Percentiles rank a stretch among this genome's conserved stretches.
Evolutionary conservation across 164 flowering plant species (phyloP).

Genomic region (Santalum album): DNA sequence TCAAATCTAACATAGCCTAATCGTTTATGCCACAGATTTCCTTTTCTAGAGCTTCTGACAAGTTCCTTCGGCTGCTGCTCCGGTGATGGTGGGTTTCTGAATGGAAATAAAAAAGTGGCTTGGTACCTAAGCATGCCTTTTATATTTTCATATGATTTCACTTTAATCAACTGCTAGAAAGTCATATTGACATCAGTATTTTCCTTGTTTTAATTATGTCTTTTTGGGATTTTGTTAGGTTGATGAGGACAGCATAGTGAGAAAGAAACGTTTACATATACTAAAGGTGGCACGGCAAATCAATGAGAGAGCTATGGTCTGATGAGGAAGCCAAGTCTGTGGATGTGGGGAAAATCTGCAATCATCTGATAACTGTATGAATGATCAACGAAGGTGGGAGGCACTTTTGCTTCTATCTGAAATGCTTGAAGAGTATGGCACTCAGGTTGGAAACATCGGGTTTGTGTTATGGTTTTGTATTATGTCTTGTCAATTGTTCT

Average conservation of each 20-base stretch:
- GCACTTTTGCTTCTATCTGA: conserved; percentile 89
- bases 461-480: conserved; percentile 12
- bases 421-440: conserved; percentile 97
- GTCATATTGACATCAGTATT: background rate
- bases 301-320: conserved; percentile 67
- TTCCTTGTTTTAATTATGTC: background rate
- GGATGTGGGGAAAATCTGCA: conserved; percentile 54
- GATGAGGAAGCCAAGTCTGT: conserved; percentile 80
- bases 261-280: conserved; percentile 78
- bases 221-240: conserved; percentile 34
- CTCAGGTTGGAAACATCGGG: conserved; percentile 98
- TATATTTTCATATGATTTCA: background rate
- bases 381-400: conserved; percentile 55
- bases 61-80: conserved; percentile 59
- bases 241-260: conserved; percentile 64
- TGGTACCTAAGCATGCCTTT: conserved; percentile 40
- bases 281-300: conserved; percentile 37
- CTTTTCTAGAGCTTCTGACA: conserved; percentile 41
- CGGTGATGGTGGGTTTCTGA: conserved; percentile 77
- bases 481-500: background rate
- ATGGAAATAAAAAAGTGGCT: conserved; percentile 69
- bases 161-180: background rate
- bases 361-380: conserved; percentile 18
- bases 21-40: conserved; percentile 18
- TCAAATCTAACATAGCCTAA: too few relatives aligned